Base-by-base conservation (phyloP, 1,139 yeast species). In the Wickerhamomyces sp. region DNA sequence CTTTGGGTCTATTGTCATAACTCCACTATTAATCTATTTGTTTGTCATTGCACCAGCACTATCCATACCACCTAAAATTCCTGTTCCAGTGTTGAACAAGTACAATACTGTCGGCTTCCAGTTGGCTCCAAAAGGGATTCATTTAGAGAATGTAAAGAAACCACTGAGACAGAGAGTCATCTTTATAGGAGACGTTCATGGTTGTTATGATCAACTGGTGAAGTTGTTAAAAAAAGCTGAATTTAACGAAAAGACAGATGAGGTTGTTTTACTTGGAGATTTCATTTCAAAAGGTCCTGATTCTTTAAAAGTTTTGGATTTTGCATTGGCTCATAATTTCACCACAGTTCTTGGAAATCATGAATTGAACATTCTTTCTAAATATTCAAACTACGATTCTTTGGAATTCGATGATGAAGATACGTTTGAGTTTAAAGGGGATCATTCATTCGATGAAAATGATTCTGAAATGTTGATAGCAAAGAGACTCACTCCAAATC, bases 321-420 rank as follows among this genome's bases (percentile, higher is more conserved):
- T 62, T 48, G 61, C 70, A n/a, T 59, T 77, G 44, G 53, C 57
- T 20, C 42, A 58, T 15, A 60, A 72, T 5, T 70, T 84, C 14
- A 76, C 75, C 33, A 88, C 95, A 56, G 76, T 89, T 4, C 62
- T 93, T 43, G 97, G 97, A 0, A 89, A 89, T 62, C 96, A 89
- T 57, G 97, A 89, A 55, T 69, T 78, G 15, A 46, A 50, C 18
- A 47, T 52, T 15, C 35, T 55, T 13, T 58, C 61, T 16, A 71
- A 46, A 30, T 46, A 46, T 17, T 36, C 40, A 6, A 28, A 26
- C 19, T 36, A 24, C 9, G 36, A 35, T 17, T 36, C 39, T 3
- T 24, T 46, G 11, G 7, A 17, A 26, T 47, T 47, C 31, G 36
- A 38, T 14, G 52, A 46, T 31, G 42, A 39, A 12, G 52, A 48